These are phyloP conservation scores for Hibiscus trionum DNA, from an alignment of 345 rosid species.

Conservation along the genomic window DNA sequence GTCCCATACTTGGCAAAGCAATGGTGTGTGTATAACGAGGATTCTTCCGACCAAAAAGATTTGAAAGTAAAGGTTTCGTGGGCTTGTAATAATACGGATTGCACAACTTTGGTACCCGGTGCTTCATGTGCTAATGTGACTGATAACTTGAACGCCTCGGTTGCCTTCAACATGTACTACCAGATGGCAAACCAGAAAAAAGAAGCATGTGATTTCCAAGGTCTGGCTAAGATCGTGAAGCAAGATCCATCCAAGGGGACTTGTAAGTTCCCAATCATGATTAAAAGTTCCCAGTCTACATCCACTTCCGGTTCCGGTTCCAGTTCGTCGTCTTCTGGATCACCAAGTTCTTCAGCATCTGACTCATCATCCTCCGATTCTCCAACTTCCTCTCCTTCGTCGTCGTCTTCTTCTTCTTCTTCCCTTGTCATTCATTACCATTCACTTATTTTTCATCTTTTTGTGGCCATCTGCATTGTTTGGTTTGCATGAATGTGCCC, in stretches of 20 bases:
- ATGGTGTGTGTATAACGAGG: conserved; percentile 52
- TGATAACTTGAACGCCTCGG: conserved; percentile 32
- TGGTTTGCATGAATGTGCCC: background rate
- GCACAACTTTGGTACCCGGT: conserved; percentile 15
- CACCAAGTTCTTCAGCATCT: background rate
- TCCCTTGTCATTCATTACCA: no score
- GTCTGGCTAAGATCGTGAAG: conserved; percentile 37
- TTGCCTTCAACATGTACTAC: conserved; percentile 69
- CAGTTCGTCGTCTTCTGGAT: no score
- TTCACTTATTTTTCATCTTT: background rate
- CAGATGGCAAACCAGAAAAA: conserved; percentile 52
- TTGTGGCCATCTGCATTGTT: background rate
- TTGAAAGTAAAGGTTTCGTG: conserved; percentile 41
- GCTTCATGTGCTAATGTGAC: conserved; percentile 27
- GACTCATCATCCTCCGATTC: background rate
- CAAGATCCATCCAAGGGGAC: conserved; percentile 33
- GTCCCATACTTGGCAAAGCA: conserved; percentile 45
- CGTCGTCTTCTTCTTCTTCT: background rate
- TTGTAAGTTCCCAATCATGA: conserved; percentile 53
- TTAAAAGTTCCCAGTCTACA: background rate
- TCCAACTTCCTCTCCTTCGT: background rate
- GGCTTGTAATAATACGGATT: conserved; percentile 12
- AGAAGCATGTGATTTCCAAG: conserved; percentile 54
- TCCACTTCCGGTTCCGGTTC: background rate
- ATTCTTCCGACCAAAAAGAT: conserved; percentile 2